phyloP scores from a whole-genome alignment of 768 basidiomycete genomes.

The Lactifluus echinatus region DNA sequence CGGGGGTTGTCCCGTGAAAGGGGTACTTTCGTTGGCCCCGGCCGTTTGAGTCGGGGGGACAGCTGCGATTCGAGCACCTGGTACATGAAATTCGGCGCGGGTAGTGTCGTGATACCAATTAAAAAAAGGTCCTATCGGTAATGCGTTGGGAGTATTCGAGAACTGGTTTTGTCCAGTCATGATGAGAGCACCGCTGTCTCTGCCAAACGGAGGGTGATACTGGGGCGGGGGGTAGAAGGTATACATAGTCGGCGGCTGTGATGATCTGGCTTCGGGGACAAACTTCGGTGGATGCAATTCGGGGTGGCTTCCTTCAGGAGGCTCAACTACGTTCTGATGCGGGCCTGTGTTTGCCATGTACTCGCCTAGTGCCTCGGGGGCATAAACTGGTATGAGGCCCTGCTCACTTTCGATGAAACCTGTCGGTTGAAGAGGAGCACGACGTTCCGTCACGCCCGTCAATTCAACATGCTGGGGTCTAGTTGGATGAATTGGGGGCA shows the following conservation, averaged over 20 bases:
- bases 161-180: slow-evolving; percentile 1
- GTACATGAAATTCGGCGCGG: neutral
- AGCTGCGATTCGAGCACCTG: neutral
- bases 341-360: slow-evolving; percentile 42
- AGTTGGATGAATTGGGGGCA: neutral
- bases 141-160: neutral
- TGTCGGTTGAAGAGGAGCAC: slow-evolving; percentile 48
- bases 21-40: neutral
- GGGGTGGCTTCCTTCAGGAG: slow-evolving; percentile 10
- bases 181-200: slow-evolving; percentile 1
- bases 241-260: slow-evolving; percentile 3
- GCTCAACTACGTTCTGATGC: slow-evolving; percentile 29
- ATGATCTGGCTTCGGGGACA: neutral
- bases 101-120: slow-evolving; percentile 9
- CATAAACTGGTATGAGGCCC: slow-evolving; percentile 60
- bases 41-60: neutral
- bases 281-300: slow-evolving; percentile 11
- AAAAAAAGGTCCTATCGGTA: slow-evolving; percentile 6
- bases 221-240: slow-evolving; percentile 5
- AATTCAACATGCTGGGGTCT: slow-evolving; percentile 7
- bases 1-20: neutral
- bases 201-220: slow-evolving; percentile 5
- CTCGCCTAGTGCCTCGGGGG: slow-evolving; percentile 56
- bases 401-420: slow-evolving; percentile 69
- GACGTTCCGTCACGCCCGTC: slow-evolving; percentile 1